phyloP scores from a whole-genome alignment of 2,329 filamentous ascomycete species.

The Geosmithia morbida region DNA sequence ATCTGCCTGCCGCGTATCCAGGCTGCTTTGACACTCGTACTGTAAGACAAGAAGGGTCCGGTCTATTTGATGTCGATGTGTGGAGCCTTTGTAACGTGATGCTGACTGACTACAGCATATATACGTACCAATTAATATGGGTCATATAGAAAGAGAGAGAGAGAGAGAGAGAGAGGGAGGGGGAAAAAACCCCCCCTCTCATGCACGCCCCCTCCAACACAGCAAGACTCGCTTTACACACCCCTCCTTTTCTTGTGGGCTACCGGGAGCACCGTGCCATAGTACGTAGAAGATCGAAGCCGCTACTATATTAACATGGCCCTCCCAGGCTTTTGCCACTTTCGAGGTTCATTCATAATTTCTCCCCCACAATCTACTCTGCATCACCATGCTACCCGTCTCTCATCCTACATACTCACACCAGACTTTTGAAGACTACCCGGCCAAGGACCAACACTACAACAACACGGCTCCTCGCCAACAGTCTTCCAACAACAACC shows the following conservation, averaged over 20 bases:
- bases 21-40: background rate
- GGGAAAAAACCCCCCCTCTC: too few relatives aligned
- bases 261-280: background rate
- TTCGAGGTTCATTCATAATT: background rate
- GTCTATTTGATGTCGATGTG: background rate
- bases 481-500: background rate
- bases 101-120: background rate
- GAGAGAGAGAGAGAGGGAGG: too few relatives aligned
- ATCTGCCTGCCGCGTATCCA: background rate
- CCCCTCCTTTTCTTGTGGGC: background rate
- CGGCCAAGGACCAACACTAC: background rate
- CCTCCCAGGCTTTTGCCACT: background rate
- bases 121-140: background rate
- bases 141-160: background rate
- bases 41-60: background rate
- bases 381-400: constrained; percentile 1
- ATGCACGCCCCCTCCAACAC: background rate
- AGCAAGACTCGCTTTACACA: background rate
- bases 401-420: constrained; percentile 1
- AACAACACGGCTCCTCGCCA: background rate
- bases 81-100: background rate
- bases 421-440: background rate
- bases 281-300: background rate
- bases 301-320: background rate
- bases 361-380: background rate